These are phyloP conservation scores for Canavalia ensiformis DNA, from an alignment of 306 rosid genomes.

Conservation along the genomic window DNA sequence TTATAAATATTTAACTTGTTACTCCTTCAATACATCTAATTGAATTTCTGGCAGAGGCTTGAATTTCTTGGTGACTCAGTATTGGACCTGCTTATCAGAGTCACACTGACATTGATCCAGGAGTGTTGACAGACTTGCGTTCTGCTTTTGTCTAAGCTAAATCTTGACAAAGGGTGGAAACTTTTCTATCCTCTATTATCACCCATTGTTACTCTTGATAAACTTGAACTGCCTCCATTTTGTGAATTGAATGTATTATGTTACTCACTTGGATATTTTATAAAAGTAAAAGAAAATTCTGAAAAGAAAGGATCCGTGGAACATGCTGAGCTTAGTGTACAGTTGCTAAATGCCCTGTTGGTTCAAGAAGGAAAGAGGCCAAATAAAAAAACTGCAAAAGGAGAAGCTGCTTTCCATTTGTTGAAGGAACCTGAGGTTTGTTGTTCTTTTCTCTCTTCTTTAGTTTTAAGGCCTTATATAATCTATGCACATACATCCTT, in stretches of 20 bases:
- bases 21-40: slow-evolving; percentile 36
- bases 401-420: slow-evolving; percentile 79
- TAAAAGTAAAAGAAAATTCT: slow-evolving; percentile 70
- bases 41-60: slow-evolving; percentile 76
- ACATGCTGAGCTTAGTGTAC: slow-evolving; percentile 71
- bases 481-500: background rate
- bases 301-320: slow-evolving; percentile 59
- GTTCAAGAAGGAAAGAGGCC: slow-evolving; percentile 63
- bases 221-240: slow-evolving; percentile 81
- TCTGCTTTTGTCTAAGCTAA: slow-evolving; percentile 88
- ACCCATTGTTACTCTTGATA: slow-evolving; percentile 96
- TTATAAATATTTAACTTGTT: slow-evolving; percentile 31
- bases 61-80: slow-evolving; percentile 96
- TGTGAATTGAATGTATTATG: slow-evolving; percentile 79
- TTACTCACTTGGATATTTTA: slow-evolving; percentile 75
- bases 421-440: slow-evolving; percentile 81
- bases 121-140: slow-evolving; percentile 93
- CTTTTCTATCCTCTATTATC: slow-evolving; percentile 81
- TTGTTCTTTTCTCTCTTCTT: slow-evolving; percentile 34
- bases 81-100: slow-evolving; percentile 85
- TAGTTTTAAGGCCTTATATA: slow-evolving; percentile 20
- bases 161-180: slow-evolving; percentile 82
- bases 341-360: slow-evolving; percentile 67
- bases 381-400: slow-evolving; percentile 75
- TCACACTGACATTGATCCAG: slow-evolving; percentile 77